Conservation (phyloP, 2,329 filamentous ascomycete genomes). For the Verticillium alfalfae region DNA sequence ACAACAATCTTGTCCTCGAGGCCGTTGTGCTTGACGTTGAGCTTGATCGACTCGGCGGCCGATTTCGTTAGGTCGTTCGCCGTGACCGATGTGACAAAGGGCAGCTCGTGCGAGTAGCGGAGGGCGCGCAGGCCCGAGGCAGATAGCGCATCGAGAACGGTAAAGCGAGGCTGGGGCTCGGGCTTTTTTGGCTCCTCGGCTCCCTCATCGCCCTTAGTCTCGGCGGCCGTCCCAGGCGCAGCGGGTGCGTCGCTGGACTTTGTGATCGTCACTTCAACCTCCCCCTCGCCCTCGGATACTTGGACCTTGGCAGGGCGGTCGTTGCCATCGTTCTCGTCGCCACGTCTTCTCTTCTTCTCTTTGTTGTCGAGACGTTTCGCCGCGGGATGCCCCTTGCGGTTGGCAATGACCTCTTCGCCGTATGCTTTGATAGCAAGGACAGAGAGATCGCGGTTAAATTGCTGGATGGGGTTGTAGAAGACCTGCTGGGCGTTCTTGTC, state of each 20-base stretch:
- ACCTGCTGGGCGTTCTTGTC: constrained; percentile 67
- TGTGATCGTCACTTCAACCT: constrained; percentile 4
- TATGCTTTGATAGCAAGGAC: constrained; percentile 89
- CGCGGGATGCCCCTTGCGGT: constrained; percentile 30
- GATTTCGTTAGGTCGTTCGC: constrained; percentile 82
- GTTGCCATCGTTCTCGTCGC: constrained; percentile 43
- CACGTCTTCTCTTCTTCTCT: constrained; percentile 33
- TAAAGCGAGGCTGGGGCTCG: constrained; percentile 48
- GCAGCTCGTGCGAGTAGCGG: constrained; percentile 86
- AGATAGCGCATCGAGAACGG: constrained; percentile 91
- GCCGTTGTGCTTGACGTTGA: constrained; percentile 80
- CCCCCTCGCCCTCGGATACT: constrained; percentile 14
- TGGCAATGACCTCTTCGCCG: constrained; percentile 58
- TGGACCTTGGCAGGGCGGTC: constrained; percentile 21
- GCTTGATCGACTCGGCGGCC: constrained; percentile 73
- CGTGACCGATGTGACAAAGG: constrained; percentile 73
- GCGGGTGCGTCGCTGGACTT: constrained; percentile 7
- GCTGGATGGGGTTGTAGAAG: constrained; percentile 98
- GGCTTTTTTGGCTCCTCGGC: constrained; percentile 14
- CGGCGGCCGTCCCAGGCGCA: constrained; percentile 6
- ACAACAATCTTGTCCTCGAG: constrained; percentile 66
- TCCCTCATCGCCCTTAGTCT: constrained; percentile 5
- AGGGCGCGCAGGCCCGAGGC: constrained; percentile 88
- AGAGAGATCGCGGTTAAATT: constrained; percentile 95
- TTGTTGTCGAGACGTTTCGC: constrained; percentile 23